Conservation (phyloP, 2,329 filamentous ascomycete species). For the Aspergillus sp. region DNA sequence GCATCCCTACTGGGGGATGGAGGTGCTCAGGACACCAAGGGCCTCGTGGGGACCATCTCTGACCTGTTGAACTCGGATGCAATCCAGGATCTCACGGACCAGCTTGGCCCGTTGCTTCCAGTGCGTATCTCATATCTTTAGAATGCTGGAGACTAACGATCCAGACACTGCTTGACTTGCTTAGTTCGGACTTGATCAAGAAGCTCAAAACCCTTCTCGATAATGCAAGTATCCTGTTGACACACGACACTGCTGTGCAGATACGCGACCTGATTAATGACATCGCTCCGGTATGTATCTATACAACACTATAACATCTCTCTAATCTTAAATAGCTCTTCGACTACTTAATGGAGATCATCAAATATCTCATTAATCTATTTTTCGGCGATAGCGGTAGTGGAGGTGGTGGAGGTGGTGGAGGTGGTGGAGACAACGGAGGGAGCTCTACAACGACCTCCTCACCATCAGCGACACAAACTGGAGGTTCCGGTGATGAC, state of each 20-base stretch:
- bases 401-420: background rate
- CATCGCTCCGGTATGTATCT: background rate
- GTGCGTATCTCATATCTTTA: background rate
- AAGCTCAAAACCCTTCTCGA: background rate
- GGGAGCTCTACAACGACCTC: background rate
- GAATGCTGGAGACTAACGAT: background rate
- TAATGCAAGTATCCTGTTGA: conserved; percentile 3
- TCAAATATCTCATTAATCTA: background rate
- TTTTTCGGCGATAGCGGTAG: background rate
- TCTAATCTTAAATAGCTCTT: background rate
- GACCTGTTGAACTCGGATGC: background rate
- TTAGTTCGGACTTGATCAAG: background rate
- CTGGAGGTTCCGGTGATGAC: background rate
- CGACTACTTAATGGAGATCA: conserved; percentile 1
- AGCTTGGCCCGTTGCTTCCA: background rate
- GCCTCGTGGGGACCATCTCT: background rate
- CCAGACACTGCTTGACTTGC: background rate
- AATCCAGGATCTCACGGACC: background rate
- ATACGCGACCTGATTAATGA: background rate
- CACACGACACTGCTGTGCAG: background rate
- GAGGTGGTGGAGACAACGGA: too few species aligned
- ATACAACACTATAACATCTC: background rate
- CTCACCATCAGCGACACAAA: background rate
- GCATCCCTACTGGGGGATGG: background rate
- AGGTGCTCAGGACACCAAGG: background rate